Base-by-base conservation (phyloP, 176 grass and related monocot species). In the Ampelocalamus luodianensis region DNA sequence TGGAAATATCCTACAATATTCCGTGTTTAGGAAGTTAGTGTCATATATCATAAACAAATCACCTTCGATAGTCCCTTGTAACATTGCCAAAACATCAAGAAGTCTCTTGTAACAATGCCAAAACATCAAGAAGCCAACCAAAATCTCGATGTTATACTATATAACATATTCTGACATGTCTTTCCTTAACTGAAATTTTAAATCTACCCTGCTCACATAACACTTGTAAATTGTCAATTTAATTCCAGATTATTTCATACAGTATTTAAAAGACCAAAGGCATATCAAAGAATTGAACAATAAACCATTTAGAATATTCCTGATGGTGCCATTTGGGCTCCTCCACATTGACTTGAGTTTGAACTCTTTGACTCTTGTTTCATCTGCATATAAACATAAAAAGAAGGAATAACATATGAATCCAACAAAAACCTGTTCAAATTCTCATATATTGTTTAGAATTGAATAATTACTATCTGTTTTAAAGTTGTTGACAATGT, bases 261-360 rank as follows among this genome's bases (percentile, higher is more conserved):
- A n/a, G n/a, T n/a, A n/a, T n/a, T n/a, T 38, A 79, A 18, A 69
- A 20, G 6, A 46, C 1, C 40, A 79, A 68, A 82, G 71, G 8
- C 39, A 44, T 36, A 8, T 43, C 39, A 79, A 70, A 74, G 69
- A 84, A 49, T 34, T 54, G 53, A 63, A 51, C 20, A 79, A 50
- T 37, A 61, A 79, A 92, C 86, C 86, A 83, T 89, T 92, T 44
- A 92, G 79, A 78, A 92, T 86, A 55, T 91, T 91, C 72, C 90
- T 81, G 60, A 91, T 91, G 18, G 90, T 88, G 82, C 90, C 90
- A 23, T 91, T 91, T 50, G 90, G 90, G 56, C 90, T 91, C 59
- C 90, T 85, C 90, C 90, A 91, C 86, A 91, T 91, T 16, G 90
- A 88, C 65, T 91, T 91, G 56, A 91, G 86, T 15, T 88, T 91